phyloP scores from a whole-genome alignment of 2,329 filamentous ascomycete species.

The Ascochyta clinopodiicola region DNA sequence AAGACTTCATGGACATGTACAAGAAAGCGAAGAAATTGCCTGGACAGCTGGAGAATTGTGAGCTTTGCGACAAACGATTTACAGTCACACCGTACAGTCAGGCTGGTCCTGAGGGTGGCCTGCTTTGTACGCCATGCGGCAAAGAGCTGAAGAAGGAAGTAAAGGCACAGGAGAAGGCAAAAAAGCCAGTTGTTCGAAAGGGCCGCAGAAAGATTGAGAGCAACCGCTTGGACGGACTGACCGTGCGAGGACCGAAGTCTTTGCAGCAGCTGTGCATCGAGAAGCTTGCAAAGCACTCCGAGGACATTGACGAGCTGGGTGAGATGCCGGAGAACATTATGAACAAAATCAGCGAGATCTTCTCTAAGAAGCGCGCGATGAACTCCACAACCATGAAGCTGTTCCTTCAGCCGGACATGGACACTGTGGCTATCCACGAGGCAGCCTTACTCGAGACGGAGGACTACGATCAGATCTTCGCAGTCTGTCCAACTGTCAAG shows the following conservation, averaged over 20 bases:
- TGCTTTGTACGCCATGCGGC: constrained; percentile 84
- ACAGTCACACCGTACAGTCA: constrained; percentile 91
- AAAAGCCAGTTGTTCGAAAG: constrained; percentile 63
- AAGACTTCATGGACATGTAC: constrained; percentile 61
- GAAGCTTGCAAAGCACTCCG: constrained; percentile 68
- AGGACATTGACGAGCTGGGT: constrained; percentile 69
- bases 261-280: constrained; percentile 70
- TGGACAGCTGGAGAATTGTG: constrained; percentile 89
- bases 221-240: constrained; percentile 79
- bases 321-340: constrained; percentile 65
- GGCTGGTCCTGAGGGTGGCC: constrained; percentile 78
- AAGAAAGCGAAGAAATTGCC: constrained; percentile 68
- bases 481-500: constrained; percentile 72
- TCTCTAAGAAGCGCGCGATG: constrained; percentile 68
- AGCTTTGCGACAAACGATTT: constrained; percentile 83
- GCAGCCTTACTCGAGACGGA: constrained; percentile 71
- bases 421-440: constrained; percentile 66
- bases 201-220: constrained; percentile 80
- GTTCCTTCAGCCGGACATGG: constrained; percentile 60
- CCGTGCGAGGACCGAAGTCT: constrained; percentile 70
- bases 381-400: constrained; percentile 58
- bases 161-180: constrained; percentile 65
- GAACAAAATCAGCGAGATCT: constrained; percentile 66
- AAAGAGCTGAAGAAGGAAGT: constrained; percentile 73
- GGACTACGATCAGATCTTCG: constrained; percentile 82